Evolutionary conservation across 495 filamentous ascomycete species (phyloP).

Genomic region (Xylaria scruposa): DNA sequence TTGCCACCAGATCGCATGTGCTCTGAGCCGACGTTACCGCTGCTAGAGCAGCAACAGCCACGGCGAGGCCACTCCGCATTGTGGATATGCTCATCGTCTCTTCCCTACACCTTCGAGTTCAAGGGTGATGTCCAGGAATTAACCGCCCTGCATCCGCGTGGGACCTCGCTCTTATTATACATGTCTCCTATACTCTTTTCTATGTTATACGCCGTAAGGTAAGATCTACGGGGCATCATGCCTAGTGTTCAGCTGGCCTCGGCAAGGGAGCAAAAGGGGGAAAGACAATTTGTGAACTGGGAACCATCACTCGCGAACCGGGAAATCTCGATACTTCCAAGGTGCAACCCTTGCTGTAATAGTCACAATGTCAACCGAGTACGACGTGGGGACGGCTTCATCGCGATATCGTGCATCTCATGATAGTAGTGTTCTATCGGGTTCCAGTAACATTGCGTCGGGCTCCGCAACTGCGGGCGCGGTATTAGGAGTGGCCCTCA

Average conservation of each 20-base stretch:
- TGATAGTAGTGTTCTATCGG: neutral
- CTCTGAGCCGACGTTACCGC: conserved; percentile 22
- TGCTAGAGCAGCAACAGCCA: conserved; percentile 8
- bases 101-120: conserved; percentile 8
- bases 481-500: neutral
- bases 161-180: conserved; percentile 6
- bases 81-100: conserved; percentile 14
- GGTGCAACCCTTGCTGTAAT: neutral
- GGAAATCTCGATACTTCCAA: conserved; percentile 1
- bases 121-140: neutral
- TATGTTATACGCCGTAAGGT: neutral
- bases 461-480: neutral
- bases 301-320: neutral
- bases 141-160: neutral
- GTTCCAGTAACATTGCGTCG: neutral
- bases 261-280: neutral
- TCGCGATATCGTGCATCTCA: conserved; percentile 2
- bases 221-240: neutral
- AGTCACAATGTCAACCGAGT: conserved; percentile 6
- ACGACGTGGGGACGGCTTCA: neutral
- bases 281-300: neutral
- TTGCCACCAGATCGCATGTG: conserved; percentile 34
- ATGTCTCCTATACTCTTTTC: neutral
- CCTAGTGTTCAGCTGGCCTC: conserved; percentile 7
- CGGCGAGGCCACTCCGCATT: conserved; percentile 8